Conservation (phyloP, 805 yeast species). For the Myxozyma mucilagina region DNA sequence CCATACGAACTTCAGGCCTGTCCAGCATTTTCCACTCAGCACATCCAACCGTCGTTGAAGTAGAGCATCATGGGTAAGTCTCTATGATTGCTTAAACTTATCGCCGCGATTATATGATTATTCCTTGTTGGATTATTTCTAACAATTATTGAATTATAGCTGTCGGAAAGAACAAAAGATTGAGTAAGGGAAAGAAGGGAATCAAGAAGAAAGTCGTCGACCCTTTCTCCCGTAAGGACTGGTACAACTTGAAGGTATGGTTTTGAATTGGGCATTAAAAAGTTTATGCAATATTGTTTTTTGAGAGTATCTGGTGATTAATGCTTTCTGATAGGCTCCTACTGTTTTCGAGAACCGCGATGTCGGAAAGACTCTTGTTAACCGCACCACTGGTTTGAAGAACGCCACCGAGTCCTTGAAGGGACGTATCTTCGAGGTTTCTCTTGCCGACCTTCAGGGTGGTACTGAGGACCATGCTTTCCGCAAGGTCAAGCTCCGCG, state of each 20-base stretch:
- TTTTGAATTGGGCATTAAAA: neutral
- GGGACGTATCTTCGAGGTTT: slow-evolving; percentile 96
- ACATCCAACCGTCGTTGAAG: slow-evolving; percentile 15
- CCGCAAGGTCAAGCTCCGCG: slow-evolving; percentile 97
- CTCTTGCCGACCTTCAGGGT: slow-evolving; percentile 89
- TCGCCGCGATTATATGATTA: neutral
- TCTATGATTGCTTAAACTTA: neutral
- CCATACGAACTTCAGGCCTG: slow-evolving; percentile 1
- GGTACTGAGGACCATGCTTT: slow-evolving; percentile 98
- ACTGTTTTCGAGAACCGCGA: slow-evolving; percentile 97
- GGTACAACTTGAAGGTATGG: slow-evolving; percentile 47
- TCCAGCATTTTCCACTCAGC: slow-evolving; percentile 3
- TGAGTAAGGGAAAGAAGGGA: slow-evolving; percentile 91
- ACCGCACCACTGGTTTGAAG: slow-evolving; percentile 96
- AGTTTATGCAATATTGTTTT: neutral
- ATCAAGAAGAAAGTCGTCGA: slow-evolving; percentile 98
- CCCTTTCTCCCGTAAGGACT: slow-evolving; percentile 99
- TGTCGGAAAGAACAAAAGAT: slow-evolving; percentile 85
- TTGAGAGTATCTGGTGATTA: neutral
- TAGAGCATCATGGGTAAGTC: slow-evolving; percentile 30
- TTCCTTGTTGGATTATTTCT: neutral
- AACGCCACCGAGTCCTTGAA: slow-evolving; percentile 97
- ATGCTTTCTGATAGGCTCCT: slow-evolving; percentile 60
- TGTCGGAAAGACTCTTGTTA: slow-evolving; percentile 97
- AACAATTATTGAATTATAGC: slow-evolving; percentile 45